These are phyloP conservation scores for Linnemannia zychae DNA, from an alignment of 192 early-diverging fungal species.

Conservation along the genomic window DNA sequence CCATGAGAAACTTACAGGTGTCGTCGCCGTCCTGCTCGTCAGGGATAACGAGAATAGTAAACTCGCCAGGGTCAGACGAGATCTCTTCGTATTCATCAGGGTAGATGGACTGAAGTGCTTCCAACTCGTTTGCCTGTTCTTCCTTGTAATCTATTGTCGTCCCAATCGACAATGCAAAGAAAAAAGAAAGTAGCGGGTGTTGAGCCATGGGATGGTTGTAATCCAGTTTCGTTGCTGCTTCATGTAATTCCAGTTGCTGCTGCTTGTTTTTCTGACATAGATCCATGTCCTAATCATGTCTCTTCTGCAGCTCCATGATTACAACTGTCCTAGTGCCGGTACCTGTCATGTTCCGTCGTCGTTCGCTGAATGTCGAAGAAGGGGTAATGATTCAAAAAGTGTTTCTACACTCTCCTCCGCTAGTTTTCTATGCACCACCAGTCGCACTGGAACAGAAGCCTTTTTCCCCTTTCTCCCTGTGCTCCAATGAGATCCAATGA, in stretches of 20 bases:
- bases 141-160: constrained; percentile 73
- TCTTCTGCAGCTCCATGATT: not conserved
- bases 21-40: constrained; percentile 76
- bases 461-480: not conserved
- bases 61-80: constrained; percentile 62
- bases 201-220: not conserved
- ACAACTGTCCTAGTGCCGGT: not conserved
- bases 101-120: constrained; percentile 87
- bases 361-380: not conserved
- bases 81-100: constrained; percentile 79
- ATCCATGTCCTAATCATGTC: not conserved
- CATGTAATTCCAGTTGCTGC: not conserved
- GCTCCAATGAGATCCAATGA: constrained; percentile 39
- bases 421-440: not conserved
- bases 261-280: not conserved
- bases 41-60: constrained; percentile 67
- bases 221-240: not conserved
- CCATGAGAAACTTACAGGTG: constrained; percentile 57
- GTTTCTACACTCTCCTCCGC: not conserved
- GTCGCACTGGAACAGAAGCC: not conserved
- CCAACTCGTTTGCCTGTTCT: constrained; percentile 85
- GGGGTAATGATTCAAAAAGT: not conserved
- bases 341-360: constrained; percentile 22
- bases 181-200: not conserved
- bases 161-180: not conserved